Percentiles rank a stretch among this genome's conserved stretches.
Conservation (phyloP, 169 alveolate genomes). For the Cryptosporidium xiaoi region DNA sequence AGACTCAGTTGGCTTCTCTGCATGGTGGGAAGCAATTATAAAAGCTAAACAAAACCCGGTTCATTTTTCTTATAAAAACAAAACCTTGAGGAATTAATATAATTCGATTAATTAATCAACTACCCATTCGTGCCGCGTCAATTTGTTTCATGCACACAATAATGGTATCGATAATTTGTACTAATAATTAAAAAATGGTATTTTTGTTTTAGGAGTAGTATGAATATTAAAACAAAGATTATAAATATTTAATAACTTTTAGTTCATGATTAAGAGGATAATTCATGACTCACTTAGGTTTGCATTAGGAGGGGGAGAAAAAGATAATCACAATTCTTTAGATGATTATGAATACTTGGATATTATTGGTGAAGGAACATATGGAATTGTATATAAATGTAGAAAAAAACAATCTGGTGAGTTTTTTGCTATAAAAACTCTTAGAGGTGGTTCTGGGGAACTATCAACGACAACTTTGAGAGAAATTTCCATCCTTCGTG, state of each 20-base stretch:
- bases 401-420: conserved; percentile 85
- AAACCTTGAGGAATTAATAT: not conserved
- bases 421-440: conserved; percentile 93
- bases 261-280: conserved; percentile 14
- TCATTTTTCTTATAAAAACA: conserved; percentile 10
- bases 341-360: conserved; percentile 88
- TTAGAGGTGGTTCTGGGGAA: conserved; percentile 87
- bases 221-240: not conserved
- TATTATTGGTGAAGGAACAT: conserved; percentile 95
- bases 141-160: not conserved
- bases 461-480: conserved; percentile 94
- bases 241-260: not conserved
- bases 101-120: not conserved
- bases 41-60: conserved; percentile 45
- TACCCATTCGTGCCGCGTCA: not conserved
- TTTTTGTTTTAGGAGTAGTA: not conserved
- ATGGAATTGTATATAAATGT: conserved; percentile 93
- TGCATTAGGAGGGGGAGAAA: conserved; percentile 10
- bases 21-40: conserved; percentile 73
- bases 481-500: conserved; percentile 93
- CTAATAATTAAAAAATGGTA: not conserved
- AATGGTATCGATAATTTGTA: conserved; percentile 7
- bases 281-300: conserved; percentile 3
- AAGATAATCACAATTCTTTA: conserved; percentile 6
- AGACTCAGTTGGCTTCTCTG: conserved; percentile 58